Evolutionary conservation across 345 rosid genomes (phyloP).

Genomic region (Linum tenue): DNA sequence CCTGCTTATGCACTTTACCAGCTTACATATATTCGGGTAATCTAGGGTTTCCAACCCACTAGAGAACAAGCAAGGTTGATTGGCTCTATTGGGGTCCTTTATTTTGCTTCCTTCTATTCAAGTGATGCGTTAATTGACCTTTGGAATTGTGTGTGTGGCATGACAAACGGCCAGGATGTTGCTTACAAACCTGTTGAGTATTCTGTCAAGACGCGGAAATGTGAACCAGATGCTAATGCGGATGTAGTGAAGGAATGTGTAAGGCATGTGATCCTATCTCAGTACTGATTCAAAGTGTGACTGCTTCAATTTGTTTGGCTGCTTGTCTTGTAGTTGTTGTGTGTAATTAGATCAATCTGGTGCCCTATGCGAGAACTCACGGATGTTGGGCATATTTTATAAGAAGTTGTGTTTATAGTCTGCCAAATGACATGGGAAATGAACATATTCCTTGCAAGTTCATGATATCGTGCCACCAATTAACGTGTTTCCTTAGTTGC

Average conservation of each 20-base stretch:
- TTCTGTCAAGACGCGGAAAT: conserved; percentile 60
- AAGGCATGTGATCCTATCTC: conserved; percentile 33
- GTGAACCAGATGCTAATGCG: conserved; percentile 65
- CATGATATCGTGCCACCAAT: too few relatives aligned
- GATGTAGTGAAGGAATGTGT: conserved; percentile 60
- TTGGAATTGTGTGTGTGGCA: not conserved
- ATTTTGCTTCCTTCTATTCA: not conserved
- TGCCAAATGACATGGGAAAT: too few relatives aligned
- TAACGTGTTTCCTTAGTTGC: too few relatives aligned
- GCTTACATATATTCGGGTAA: conserved; percentile 60
- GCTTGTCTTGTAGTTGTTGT: not conserved
- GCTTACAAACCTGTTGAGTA: conserved; percentile 72
- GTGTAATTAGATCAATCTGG: too few relatives aligned
- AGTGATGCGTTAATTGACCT: not conserved
- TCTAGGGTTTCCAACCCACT: too few relatives aligned
- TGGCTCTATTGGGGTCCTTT: not conserved
- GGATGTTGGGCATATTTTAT: too few relatives aligned
- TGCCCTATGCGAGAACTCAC: too few relatives aligned
- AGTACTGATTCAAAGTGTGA: not conserved
- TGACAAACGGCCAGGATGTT: conserved; percentile 41
- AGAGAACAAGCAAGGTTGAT: not conserved
- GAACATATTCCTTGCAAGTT: too few relatives aligned
- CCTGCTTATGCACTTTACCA: conserved; percentile 75
- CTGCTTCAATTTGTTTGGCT: not conserved
- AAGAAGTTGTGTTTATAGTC: too few relatives aligned